phyloP scores from a whole-genome alignment of 140 eudicot species.

The Senecio squalidus region DNA sequence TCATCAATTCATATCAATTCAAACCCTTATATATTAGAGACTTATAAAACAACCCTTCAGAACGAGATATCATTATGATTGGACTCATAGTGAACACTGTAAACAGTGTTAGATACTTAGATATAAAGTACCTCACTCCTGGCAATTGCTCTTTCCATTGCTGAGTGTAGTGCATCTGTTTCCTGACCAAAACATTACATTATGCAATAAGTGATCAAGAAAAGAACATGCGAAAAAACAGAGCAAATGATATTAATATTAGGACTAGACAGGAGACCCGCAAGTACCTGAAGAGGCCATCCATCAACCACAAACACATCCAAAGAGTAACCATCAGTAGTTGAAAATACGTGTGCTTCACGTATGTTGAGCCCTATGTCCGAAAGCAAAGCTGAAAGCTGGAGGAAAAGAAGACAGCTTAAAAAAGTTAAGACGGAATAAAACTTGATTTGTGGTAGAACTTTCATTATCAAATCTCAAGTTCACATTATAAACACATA shows the following conservation, averaged over 20 bases:
- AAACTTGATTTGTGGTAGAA: too few relatives aligned
- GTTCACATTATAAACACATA: too few relatives aligned
- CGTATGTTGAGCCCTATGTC: conserved; percentile 93
- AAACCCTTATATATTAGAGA: background rate
- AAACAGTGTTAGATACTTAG: conserved; percentile 11
- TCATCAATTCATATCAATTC: background rate
- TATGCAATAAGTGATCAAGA: conserved; percentile 14
- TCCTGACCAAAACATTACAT: conserved; percentile 68
- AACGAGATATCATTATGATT: background rate
- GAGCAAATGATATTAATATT: background rate
- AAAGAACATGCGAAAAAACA: background rate
- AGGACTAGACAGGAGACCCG: conserved; percentile 7
- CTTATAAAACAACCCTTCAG: conserved; percentile 6
- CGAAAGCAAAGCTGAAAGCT: conserved; percentile 94
- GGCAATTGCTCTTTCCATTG: conserved; percentile 71
- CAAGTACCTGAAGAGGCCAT: conserved; percentile 70
- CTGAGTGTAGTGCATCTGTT: conserved; percentile 55
- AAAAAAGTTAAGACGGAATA: background rate
- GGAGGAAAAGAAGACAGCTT: background rate
- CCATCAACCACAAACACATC: conserved; percentile 98
- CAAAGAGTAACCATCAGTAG: conserved; percentile 85
- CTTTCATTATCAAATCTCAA: too few relatives aligned
- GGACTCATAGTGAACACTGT: conserved; percentile 5
- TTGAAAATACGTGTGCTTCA: conserved; percentile 96
- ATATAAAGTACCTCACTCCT: conserved; percentile 62